Percentiles rank a stretch among this genome's conserved stretches.
These are phyloP conservation scores for Camellia sinensis DNA, from an alignment of 148 eudicot genomes.

Conservation along the genomic window DNA sequence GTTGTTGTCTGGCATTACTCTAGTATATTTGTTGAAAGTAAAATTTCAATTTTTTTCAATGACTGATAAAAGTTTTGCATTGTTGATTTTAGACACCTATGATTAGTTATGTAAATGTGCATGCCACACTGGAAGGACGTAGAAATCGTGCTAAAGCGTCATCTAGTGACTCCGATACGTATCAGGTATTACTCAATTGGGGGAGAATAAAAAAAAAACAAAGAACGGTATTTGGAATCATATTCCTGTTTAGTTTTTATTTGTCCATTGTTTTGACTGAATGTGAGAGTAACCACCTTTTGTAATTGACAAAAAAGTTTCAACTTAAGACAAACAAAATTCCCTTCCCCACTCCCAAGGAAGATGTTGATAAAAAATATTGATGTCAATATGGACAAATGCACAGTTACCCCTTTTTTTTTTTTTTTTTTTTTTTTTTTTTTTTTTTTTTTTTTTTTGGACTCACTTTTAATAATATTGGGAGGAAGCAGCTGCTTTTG, in stretches of 20 bases:
- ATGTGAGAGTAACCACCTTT: not conserved
- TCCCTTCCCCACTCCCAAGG: not conserved
- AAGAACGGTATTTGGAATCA: not conserved
- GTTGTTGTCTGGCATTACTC: slow-evolving; percentile 4
- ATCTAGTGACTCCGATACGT: slow-evolving; percentile 55
- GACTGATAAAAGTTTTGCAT: slow-evolving; percentile 7
- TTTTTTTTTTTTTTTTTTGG: no score
- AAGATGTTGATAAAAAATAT: not conserved
- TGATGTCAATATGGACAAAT: no score
- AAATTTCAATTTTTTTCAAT: not conserved
- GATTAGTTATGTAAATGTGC: slow-evolving; percentile 93
- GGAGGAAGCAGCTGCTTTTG: no score
- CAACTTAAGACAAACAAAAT: not conserved
- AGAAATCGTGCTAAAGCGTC: slow-evolving; percentile 85
- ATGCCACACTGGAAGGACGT: slow-evolving; percentile 86
- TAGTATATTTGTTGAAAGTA: not conserved
- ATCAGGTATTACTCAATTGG: slow-evolving; percentile 52
- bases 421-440: no score
- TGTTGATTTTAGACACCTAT: slow-evolving; percentile 71
- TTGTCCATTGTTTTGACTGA: not conserved
- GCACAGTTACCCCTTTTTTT: no score
- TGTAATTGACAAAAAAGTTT: not conserved
- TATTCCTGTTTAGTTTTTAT: not conserved
- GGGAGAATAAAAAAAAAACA: no score
- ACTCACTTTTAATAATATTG: no score